These are phyloP conservation scores for Cordia subcordata DNA, from an alignment of 257 asterid species.

Conservation along the genomic window DNA sequence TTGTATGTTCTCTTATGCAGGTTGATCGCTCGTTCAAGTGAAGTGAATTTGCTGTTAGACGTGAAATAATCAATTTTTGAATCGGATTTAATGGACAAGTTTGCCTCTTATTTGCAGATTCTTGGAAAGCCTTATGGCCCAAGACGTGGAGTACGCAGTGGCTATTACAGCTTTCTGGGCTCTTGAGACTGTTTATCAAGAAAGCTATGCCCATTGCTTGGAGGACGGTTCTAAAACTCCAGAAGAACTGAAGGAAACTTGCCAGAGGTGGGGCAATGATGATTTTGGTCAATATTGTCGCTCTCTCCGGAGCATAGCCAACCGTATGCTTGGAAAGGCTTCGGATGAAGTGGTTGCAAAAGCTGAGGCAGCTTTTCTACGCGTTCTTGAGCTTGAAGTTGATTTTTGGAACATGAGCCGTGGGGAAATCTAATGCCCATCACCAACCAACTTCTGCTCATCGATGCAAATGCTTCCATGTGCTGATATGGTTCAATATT, in stretches of 20 bases:
- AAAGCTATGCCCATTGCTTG: slow-evolving; percentile 81
- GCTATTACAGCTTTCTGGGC: slow-evolving; percentile 79
- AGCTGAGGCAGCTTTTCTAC: slow-evolving; percentile 48
- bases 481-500: too few species aligned
- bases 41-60: too few species aligned
- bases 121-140: slow-evolving; percentile 50
- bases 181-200: slow-evolving; percentile 72
- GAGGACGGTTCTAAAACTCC: slow-evolving; percentile 56
- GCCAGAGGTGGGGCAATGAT: slow-evolving; percentile 68
- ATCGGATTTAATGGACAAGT: too few species aligned
- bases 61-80: too few species aligned
- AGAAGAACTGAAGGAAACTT: slow-evolving; percentile 62
- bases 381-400: slow-evolving; percentile 61
- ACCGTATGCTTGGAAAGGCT: slow-evolving; percentile 48
- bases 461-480: too few species aligned
- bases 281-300: slow-evolving; percentile 51
- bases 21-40: too few species aligned
- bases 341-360: slow-evolving; percentile 38
- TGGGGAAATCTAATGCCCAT: slow-evolving; percentile 15
- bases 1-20: too few species aligned
- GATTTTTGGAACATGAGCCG: slow-evolving; percentile 85
- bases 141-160: slow-evolving; percentile 57
- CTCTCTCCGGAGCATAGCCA: slow-evolving; percentile 44
- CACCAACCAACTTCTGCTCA: neutral
- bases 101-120: too few species aligned